Percentiles rank a stretch among this genome's conserved stretches.
These are phyloP conservation scores for Bipolaris oryzae DNA, from an alignment of 2,329 filamentous ascomycete species.

Conservation along the genomic window DNA sequence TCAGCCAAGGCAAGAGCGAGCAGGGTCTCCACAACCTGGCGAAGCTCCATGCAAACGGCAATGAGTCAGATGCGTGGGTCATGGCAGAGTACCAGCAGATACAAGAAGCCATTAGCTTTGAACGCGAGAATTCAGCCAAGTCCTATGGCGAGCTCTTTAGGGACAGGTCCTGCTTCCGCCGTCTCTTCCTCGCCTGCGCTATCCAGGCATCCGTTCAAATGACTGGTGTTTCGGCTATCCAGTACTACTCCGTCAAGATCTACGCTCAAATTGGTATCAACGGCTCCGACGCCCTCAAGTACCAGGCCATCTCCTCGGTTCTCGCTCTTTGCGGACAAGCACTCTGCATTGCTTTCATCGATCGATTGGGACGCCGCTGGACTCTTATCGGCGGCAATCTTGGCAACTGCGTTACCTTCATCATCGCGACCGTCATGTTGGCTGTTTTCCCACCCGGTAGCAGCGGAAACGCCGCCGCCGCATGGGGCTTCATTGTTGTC, in stretches of 20 bases:
- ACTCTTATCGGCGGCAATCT: constrained; percentile 73
- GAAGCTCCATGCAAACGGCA: constrained; percentile 71
- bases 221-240: constrained; percentile 69
- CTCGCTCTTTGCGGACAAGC: constrained; percentile 73
- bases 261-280: constrained; percentile 73
- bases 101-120: constrained; percentile 67
- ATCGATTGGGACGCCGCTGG: constrained; percentile 72
- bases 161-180: constrained; percentile 69
- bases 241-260: constrained; percentile 74
- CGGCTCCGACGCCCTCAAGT: constrained; percentile 69
- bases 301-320: constrained; percentile 76
- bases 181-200: constrained; percentile 71
- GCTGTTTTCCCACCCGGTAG: constrained; percentile 66
- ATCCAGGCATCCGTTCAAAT: constrained; percentile 76
- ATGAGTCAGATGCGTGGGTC: constrained; percentile 71
- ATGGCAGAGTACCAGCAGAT: constrained; percentile 75
- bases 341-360: constrained; percentile 71
- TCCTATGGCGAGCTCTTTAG: constrained; percentile 73
- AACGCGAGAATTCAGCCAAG: constrained; percentile 72
- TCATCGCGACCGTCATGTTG: constrained; percentile 66
- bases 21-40: constrained; percentile 71
- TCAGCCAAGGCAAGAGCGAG: constrained; percentile 70
- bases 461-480: constrained; percentile 60
- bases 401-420: constrained; percentile 75
- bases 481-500: constrained; percentile 76